Conservation (phyloP, 2,329 filamentous ascomycete genomes). For the Penicillium sp. region DNA sequence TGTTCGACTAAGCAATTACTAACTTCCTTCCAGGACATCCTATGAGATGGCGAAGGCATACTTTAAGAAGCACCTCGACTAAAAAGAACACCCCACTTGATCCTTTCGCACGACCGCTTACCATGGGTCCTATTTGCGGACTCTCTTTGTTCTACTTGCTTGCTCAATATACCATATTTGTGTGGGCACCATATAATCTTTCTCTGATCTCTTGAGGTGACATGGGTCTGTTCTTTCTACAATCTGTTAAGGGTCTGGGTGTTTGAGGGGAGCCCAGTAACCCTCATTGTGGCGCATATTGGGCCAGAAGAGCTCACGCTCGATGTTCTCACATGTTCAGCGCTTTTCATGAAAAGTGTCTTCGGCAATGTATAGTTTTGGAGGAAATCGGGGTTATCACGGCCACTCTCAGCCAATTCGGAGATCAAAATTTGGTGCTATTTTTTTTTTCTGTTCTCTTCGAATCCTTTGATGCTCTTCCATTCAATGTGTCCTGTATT, state of each 20-base stretch:
- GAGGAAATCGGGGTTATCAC: conserved; percentile 2
- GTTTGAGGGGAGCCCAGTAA: conserved; percentile 15
- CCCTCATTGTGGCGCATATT: conserved; percentile 9
- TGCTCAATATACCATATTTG: conserved; percentile 14
- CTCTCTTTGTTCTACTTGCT: conserved; percentile 8
- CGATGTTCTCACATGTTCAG: conserved; percentile 20
- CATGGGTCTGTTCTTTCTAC: conserved; percentile 13
- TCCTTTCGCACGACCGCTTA: neutral
- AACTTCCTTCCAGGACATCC: conserved; percentile 52
- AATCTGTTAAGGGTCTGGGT: conserved; percentile 4
- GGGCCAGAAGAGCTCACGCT: conserved; percentile 6
- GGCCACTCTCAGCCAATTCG: conserved; percentile 11
- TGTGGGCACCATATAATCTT: conserved; percentile 13
- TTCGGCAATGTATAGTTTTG: conserved; percentile 28
- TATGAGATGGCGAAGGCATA: conserved; percentile 69
- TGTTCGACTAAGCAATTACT: conserved; percentile 1
- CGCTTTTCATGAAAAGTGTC: conserved; percentile 20
- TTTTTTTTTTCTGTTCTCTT: conserved; percentile 6
- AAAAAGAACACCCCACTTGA: conserved; percentile 13
- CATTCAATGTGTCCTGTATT: conserved; percentile 16
- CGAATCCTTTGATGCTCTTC: conserved; percentile 9
- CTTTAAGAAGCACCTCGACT: conserved; percentile 52
- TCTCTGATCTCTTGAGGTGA: conserved; percentile 14
- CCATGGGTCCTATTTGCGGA: conserved; percentile 7
- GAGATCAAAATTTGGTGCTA: conserved; percentile 10